Evolutionary conservation across 2,329 filamentous ascomycete genomes (phyloP).

Genomic region (Alternaria sp.): DNA sequence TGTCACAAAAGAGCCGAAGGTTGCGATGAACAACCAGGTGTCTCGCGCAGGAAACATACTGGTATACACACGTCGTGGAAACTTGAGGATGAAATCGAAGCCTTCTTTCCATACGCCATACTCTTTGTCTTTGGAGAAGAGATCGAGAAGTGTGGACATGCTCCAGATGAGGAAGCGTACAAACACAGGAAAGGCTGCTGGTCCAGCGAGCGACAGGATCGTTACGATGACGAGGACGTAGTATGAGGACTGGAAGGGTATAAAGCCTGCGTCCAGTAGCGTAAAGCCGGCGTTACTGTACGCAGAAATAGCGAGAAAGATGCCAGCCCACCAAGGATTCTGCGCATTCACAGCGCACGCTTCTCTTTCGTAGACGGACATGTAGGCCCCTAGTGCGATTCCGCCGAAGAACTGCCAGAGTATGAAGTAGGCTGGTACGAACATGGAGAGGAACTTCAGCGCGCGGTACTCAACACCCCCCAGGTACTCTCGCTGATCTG

Average conservation of each 20-base stretch:
- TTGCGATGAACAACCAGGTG: conserved; percentile 28
- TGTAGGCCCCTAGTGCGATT: conserved; percentile 28
- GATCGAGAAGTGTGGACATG: conserved; percentile 23
- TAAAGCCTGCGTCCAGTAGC: conserved; percentile 26
- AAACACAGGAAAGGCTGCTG: conserved; percentile 25
- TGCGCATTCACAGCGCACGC: conserved; percentile 27
- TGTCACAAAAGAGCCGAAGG: conserved; percentile 24
- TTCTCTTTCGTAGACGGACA: conserved; percentile 26
- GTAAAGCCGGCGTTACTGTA: conserved; percentile 30
- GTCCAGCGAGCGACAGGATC: conserved; percentile 26
- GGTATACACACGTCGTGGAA: conserved; percentile 24
- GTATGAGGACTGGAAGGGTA: conserved; percentile 29
- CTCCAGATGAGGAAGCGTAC: conserved; percentile 27
- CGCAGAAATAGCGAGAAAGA: conserved; percentile 24
- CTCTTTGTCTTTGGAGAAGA: conserved; percentile 25
- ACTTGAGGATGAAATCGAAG: conserved; percentile 29
- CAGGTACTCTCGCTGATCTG: conserved; percentile 29
- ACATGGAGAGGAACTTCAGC: conserved; percentile 27
- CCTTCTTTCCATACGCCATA: conserved; percentile 32
- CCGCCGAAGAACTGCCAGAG: conserved; percentile 29
- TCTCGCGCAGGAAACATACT: conserved; percentile 30
- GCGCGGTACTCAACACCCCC: conserved; percentile 30
- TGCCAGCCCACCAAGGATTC: conserved; percentile 24
- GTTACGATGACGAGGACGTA: conserved; percentile 26
- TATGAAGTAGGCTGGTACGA: conserved; percentile 25